Percentiles rank a stretch among this genome's conserved stretches.
phyloP scores from a whole-genome alignment of 2,329 filamentous ascomycete species.

The Clarireedia paspali region DNA sequence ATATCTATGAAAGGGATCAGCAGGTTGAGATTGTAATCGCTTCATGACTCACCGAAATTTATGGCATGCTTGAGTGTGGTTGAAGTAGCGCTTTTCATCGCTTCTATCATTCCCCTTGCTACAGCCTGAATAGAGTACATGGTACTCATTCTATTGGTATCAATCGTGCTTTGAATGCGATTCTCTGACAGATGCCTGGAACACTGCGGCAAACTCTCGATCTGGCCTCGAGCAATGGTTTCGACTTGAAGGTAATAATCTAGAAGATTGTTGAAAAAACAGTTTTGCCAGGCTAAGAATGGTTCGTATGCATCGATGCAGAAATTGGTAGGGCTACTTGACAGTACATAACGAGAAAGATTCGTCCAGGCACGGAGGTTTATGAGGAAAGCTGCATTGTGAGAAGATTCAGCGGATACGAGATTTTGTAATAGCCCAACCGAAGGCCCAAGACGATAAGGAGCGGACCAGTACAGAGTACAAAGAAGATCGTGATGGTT shows the following conservation, averaged over 20 bases:
- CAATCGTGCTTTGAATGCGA: conserved; percentile 10
- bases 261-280: conserved; percentile 48
- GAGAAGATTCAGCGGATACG: conserved; percentile 50
- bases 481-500: conserved; percentile 64
- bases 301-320: conserved; percentile 35
- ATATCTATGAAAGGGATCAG: conserved; percentile 8
- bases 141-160: conserved; percentile 16
- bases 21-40: background rate
- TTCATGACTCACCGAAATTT: conserved; percentile 17
- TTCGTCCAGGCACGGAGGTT: conserved; percentile 57
- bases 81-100: conserved; percentile 15
- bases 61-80: conserved; percentile 16
- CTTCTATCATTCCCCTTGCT: conserved; percentile 9
- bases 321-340: conserved; percentile 33
- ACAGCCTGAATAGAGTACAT: conserved; percentile 16
- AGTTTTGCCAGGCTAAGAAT: conserved; percentile 49
- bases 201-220: background rate
- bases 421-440: conserved; percentile 50
- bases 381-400: conserved; percentile 59
- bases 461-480: conserved; percentile 58
- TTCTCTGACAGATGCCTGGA: background rate
- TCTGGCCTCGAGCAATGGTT: conserved; percentile 13
- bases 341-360: conserved; percentile 50
- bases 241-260: conserved; percentile 42
- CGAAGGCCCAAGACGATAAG: conserved; percentile 44